Evolutionary conservation across 768 basidiomycete genomes (phyloP).

Genomic region (Chalciporus pseudorubinellus): DNA sequence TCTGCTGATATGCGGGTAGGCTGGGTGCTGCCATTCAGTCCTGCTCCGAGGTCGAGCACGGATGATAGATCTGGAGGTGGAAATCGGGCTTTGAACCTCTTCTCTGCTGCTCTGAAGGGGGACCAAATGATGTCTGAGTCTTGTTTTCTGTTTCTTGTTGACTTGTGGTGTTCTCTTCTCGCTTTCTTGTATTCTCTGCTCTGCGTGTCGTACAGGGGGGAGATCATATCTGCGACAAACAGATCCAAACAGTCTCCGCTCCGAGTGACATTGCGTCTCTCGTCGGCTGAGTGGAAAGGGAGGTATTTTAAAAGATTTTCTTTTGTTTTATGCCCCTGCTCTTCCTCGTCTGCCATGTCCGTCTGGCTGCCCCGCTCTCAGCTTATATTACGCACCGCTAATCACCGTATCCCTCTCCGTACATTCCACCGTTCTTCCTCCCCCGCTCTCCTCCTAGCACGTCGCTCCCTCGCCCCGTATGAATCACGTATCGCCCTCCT

Average conservation of each 20-base stretch:
- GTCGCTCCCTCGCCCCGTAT: slow-evolving; percentile 35
- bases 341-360: slow-evolving; percentile 48
- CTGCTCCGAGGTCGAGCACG: slow-evolving; percentile 66
- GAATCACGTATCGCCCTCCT: background rate
- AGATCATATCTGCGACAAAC: slow-evolving; percentile 28
- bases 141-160: slow-evolving; percentile 51
- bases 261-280: background rate
- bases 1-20: slow-evolving; percentile 4
- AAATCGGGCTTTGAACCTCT: slow-evolving; percentile 75
- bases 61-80: slow-evolving; percentile 70
- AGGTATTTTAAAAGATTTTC: background rate
- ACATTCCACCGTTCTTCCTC: slow-evolving; percentile 17
- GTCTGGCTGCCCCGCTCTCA: slow-evolving; percentile 69
- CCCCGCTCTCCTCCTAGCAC: slow-evolving; percentile 21
- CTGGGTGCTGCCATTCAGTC: slow-evolving; percentile 14
- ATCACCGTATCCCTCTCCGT: slow-evolving; percentile 12
- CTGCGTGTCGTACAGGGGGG: slow-evolving; percentile 40
- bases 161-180: slow-evolving; percentile 53
- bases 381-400: slow-evolving; percentile 40
- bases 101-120: slow-evolving; percentile 74
- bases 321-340: background rate
- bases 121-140: slow-evolving; percentile 60
- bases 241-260: slow-evolving; percentile 19
- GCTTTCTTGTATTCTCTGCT: slow-evolving; percentile 60
- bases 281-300: background rate